Conservation (phyloP, 1,139 yeast species). For the Nakaseomyces kungkrabaensis region DNA sequence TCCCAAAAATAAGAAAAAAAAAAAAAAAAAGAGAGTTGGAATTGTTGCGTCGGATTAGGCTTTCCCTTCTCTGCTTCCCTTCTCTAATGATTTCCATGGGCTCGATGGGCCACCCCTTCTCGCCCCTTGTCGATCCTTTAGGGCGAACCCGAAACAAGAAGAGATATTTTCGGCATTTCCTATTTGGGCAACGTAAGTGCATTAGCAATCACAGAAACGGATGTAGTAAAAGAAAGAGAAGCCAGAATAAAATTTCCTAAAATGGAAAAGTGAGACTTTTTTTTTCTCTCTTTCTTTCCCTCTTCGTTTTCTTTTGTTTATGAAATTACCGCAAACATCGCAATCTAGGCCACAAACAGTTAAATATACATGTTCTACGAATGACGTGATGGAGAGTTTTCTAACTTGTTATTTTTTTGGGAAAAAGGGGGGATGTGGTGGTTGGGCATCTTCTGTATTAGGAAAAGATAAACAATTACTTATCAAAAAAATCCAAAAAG, state of each 20-base stretch:
- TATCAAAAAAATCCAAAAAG: too few relatives aligned
- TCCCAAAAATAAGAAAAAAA: not conserved
- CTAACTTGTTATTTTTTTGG: too few relatives aligned
- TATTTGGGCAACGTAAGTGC: not conserved
- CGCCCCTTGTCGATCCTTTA: too few relatives aligned
- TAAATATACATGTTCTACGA: not conserved
- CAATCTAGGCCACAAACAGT: not conserved
- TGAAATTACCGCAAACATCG: constrained; percentile 1
- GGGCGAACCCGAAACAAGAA: too few relatives aligned
- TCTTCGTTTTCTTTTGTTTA: too few relatives aligned
- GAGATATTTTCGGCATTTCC: not conserved
- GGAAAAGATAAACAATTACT: not conserved
- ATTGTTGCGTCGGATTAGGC: too few relatives aligned
- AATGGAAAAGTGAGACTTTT: not conserved
- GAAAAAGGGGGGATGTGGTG: not conserved
- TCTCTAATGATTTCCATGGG: too few relatives aligned
- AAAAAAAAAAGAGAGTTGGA: too few relatives aligned
- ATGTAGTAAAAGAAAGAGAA: not conserved
- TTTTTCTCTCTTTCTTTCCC: not conserved
- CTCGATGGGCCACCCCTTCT: too few relatives aligned
- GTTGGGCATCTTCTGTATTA: not conserved
- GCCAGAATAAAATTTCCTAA: not conserved
- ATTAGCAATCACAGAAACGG: not conserved
- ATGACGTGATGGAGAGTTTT: not conserved
- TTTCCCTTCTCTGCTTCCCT: too few relatives aligned